Evolutionary conservation across 208 protist species (phyloP).

Genomic region (Trypanosomatidae sp.): DNA sequence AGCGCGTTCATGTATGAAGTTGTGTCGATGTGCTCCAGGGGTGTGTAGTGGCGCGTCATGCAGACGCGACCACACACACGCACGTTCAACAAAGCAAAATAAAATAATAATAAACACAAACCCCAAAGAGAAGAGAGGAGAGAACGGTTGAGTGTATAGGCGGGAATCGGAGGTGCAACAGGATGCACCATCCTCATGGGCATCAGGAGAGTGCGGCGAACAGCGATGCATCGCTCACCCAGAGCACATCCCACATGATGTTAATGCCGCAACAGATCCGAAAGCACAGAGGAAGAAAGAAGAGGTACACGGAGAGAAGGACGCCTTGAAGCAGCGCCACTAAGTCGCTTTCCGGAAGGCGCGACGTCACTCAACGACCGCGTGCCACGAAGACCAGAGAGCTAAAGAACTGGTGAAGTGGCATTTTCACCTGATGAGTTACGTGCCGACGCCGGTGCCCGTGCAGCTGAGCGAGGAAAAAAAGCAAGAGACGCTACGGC

Average conservation of each 20-base stretch:
- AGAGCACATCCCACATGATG: neutral
- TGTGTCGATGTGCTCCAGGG: neutral
- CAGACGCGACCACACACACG: neutral
- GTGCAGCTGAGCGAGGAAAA: slow-evolving; percentile 2
- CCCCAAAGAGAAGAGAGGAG: neutral
- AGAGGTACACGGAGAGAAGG: neutral
- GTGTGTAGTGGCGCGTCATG: neutral
- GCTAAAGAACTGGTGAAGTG: neutral
- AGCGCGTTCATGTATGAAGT: neutral
- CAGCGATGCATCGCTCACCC: neutral
- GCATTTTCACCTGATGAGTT: neutral
- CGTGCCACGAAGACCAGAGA: neutral
- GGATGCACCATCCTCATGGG: neutral
- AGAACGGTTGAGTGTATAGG: neutral
- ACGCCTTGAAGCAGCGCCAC: neutral
- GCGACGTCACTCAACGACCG: neutral
- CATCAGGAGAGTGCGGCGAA: neutral
- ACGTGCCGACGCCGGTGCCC: neutral
- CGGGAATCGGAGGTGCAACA: neutral
- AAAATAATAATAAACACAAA: neutral
- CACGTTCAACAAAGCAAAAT: neutral
- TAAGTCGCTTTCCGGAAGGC: neutral
- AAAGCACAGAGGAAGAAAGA: slow-evolving; percentile 15
- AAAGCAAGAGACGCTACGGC: slow-evolving; percentile 1
- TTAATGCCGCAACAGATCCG: neutral